phyloP scores from a whole-genome alignment of 2,329 filamentous ascomycete species.

The Fusarium proliferatum region DNA sequence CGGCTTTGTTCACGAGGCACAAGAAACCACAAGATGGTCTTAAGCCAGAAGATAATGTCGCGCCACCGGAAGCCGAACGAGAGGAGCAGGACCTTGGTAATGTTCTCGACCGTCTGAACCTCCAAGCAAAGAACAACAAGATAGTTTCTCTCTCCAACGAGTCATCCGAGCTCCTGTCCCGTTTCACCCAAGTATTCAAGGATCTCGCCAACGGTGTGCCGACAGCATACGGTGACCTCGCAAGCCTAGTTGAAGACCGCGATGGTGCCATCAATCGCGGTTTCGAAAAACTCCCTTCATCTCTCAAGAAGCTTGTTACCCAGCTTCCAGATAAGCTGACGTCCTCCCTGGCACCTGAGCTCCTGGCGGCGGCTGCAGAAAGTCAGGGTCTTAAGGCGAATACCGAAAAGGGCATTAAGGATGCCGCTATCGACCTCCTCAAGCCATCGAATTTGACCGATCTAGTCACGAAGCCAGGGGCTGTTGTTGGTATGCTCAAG shows the following conservation, averaged over 20 bases:
- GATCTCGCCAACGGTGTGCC: slow-evolving; percentile 93
- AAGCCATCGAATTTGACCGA: slow-evolving; percentile 80
- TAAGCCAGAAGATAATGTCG: slow-evolving; percentile 53
- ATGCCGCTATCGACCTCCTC: slow-evolving; percentile 73
- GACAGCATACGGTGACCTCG: slow-evolving; percentile 92
- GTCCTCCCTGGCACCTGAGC: slow-evolving; percentile 78
- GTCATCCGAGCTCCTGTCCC: slow-evolving; percentile 81
- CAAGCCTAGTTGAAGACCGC: slow-evolving; percentile 67
- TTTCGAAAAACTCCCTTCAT: slow-evolving; percentile 77
- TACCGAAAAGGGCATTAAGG: slow-evolving; percentile 67
- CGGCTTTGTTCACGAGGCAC: slow-evolving; percentile 51
- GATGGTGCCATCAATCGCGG: slow-evolving; percentile 69
- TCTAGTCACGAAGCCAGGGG: slow-evolving; percentile 86
- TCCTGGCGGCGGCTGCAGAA: slow-evolving; percentile 82
- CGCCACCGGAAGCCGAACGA: slow-evolving; percentile 56
- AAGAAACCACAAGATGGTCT: slow-evolving; percentile 55
- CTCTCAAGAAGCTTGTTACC: slow-evolving; percentile 87
- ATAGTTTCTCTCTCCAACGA: slow-evolving; percentile 87
- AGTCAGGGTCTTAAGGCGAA: slow-evolving; percentile 72
- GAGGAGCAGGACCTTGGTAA: slow-evolving; percentile 79
- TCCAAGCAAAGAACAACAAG: slow-evolving; percentile 85
- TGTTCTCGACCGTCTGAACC: slow-evolving; percentile 85
- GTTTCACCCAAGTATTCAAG: slow-evolving; percentile 91
- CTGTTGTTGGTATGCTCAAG: slow-evolving; percentile 83
- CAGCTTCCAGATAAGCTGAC: slow-evolving; percentile 86